These are phyloP conservation scores for Croton laevigatus DNA, from an alignment of 441 rosid genomes.

Conservation along the genomic window DNA sequence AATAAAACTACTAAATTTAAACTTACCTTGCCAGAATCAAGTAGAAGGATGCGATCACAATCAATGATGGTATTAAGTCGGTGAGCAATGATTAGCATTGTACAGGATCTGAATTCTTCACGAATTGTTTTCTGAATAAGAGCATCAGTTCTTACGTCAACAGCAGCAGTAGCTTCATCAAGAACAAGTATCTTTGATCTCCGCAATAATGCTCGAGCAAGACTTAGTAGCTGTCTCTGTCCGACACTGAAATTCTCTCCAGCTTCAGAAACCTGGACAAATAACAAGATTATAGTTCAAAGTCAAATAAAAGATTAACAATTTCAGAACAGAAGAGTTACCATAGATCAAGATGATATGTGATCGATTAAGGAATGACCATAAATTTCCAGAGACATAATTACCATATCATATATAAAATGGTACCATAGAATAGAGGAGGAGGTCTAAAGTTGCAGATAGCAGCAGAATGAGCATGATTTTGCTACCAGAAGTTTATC, in stretches of 20 bases:
- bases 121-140: slow-evolving; percentile 90
- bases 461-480: background rate
- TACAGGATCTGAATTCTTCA: slow-evolving; percentile 81
- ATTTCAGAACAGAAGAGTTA: background rate
- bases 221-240: slow-evolving; percentile 88
- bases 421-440: background rate
- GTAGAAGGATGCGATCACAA: slow-evolving; percentile 77
- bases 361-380: background rate
- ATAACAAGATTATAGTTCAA: slow-evolving; percentile 4
- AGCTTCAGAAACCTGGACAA: slow-evolving; percentile 71
- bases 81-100: slow-evolving; percentile 91
- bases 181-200: slow-evolving; percentile 95
- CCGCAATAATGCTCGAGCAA: slow-evolving; percentile 82
- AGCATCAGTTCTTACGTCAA: slow-evolving; percentile 91
- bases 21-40: slow-evolving; percentile 81
- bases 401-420: background rate
- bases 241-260: slow-evolving; percentile 99
- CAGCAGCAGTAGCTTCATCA: slow-evolving; percentile 98
- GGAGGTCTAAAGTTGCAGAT: no score
- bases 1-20: slow-evolving; percentile 40
- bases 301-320: background rate
- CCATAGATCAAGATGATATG: background rate
- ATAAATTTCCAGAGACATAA: background rate
- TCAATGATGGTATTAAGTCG: slow-evolving; percentile 89
- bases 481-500: background rate